phyloP scores from a whole-genome alignment of 2,329 filamentous ascomycete species.

The Fusarium euwallaceae region DNA sequence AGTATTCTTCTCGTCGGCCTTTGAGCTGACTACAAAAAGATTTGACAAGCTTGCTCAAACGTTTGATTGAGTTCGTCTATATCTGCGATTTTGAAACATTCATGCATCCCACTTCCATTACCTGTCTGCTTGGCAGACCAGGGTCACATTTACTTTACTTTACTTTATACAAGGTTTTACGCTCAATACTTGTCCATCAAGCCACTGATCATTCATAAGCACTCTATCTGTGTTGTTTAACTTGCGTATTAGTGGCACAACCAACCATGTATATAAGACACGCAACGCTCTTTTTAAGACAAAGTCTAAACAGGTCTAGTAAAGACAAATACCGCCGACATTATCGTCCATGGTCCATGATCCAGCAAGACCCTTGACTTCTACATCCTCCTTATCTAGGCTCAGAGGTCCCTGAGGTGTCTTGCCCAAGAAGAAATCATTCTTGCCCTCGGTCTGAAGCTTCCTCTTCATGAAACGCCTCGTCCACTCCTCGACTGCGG shows the following conservation, averaged over 20 bases:
- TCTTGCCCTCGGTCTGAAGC: constrained; percentile 62
- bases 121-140: not conserved
- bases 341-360: constrained; percentile 91
- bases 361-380: constrained; percentile 79
- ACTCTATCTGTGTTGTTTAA: constrained; percentile 1
- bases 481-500: constrained; percentile 79
- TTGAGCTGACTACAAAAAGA: constrained; percentile 20
- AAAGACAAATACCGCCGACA: constrained; percentile 73
- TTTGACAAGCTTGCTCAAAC: constrained; percentile 25
- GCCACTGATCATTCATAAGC: not conserved
- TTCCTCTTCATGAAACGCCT: constrained; percentile 68
- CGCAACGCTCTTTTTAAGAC: not conserved
- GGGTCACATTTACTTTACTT: not conserved
- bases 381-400: constrained; percentile 59
- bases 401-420: constrained; percentile 56
- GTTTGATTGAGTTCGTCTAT: not conserved
- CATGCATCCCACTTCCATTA: not conserved
- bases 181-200: not conserved
- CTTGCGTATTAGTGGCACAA: constrained; percentile 5
- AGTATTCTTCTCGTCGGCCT: constrained; percentile 16
- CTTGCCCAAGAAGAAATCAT: constrained; percentile 71
- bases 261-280: not conserved
- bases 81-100: not conserved
- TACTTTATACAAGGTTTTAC: not conserved
- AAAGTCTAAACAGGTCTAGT: constrained; percentile 50